A percentile compares a stretch with the other conserved stretches of the same genome.
These are phyloP conservation scores for Triticum aestivum DNA, from an alignment of 176 grass and related monocot genomes.

Conservation along the genomic window IWGSC_CS_RefSeq_v2.1 NC_057800.1:224673537-224674036, in stretches of 20 bases:
- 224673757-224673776: neutral
- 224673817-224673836: conserved; percentile 92
- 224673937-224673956: conserved; percentile 57
- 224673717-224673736: neutral
- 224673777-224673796: conserved; percentile 80
- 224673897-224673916: neutral
- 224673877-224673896: neutral
- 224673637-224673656: neutral
- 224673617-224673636: neutral
- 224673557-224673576: conserved; percentile 12
- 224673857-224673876: neutral
- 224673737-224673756: neutral
- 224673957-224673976: conserved; percentile 93
- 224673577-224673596: conserved; percentile 15
- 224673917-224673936: conserved; percentile 15
- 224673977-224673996: conserved; percentile 77
- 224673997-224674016: conserved; percentile 78
- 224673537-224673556: neutral
- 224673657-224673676: neutral
- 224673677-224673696: conserved; percentile 3
- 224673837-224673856: conserved; percentile 12
- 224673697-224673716: conserved; percentile 5
- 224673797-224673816: conserved; percentile 84
- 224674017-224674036: conserved; percentile 95
- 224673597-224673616: neutral